Evolutionary conservation across 345 rosid genomes (phyloP).

Genomic region (Pseudoturritis turrita): DNA sequence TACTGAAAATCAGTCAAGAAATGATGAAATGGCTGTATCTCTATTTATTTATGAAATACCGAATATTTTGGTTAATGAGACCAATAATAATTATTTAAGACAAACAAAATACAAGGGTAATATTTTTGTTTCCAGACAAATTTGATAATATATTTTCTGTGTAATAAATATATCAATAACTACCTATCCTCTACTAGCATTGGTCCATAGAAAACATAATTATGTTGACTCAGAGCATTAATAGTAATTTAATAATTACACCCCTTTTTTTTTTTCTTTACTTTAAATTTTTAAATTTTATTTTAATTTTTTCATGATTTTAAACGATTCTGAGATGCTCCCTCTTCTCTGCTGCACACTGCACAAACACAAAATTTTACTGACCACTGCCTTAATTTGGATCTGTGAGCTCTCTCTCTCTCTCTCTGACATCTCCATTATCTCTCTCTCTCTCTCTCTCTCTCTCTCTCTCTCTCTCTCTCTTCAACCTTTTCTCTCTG

Average conservation of each 20-base stretch:
- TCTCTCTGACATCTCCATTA: slow-evolving; percentile 33
- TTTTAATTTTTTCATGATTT: background rate
- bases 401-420: slow-evolving; percentile 44
- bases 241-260: slow-evolving; percentile 31
- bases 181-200: background rate
- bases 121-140: background rate
- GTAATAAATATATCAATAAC: background rate
- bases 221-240: slow-evolving; percentile 26
- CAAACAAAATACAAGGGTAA: background rate
- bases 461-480: slow-evolving; percentile 20
- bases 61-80: slow-evolving; percentile 23
- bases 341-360: slow-evolving; percentile 32
- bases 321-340: slow-evolving; percentile 29
- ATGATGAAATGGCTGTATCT: background rate
- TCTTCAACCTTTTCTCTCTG: background rate
- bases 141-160: background rate
- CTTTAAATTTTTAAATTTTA: background rate
- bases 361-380: slow-evolving; percentile 41
- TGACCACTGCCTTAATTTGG: slow-evolving; percentile 54
- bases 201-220: slow-evolving; percentile 22
- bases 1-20: background rate
- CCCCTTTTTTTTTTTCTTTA: background rate
- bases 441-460: slow-evolving; percentile 12
- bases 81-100: background rate
- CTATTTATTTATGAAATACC: background rate